Base-by-base conservation (phyloP, 1,284 basidiomycete species). In the Heterobasidion annosum region DNA sequence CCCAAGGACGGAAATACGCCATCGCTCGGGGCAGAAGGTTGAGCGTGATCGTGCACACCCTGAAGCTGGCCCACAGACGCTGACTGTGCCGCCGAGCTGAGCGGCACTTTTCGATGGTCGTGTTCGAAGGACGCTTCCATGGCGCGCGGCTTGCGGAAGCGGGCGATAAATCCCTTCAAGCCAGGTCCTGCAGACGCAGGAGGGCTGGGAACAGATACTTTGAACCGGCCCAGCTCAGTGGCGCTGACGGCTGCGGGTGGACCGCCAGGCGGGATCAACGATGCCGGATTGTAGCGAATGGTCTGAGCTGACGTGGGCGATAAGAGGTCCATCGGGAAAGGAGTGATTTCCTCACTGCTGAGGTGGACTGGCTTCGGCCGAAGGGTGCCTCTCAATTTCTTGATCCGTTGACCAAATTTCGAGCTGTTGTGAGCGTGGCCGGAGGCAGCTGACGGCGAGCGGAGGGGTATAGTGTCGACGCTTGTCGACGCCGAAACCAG, bases 121-220 rank as follows among this genome's bases (percentile, higher is more conserved):
- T 25, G 44, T 2, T 59, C 62, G 13, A 68, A 63, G 8, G 64
- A 63, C 7, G 64, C 61, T 18, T 71, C 68, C n/a, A 70, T 63
- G 18, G 71, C 64, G 53, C 83, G 77, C 57, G 76, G 79, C 64
- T 82, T 90, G 51, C 86, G 79, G 65, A 91, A 86, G 42, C 85
- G 79, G 33, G 87, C 80, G 79, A 91, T 89, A 67, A 91, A 85
- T 9, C 86, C 82, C 65, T 82, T 87, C 25, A 90, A 63, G 45
- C 86, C 83, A 37, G 87, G 88, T 12, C 81, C 76, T 25, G 85
- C 79, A 18, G 85, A 83, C 4, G 84, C 79, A 58, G 85, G 83
- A 18, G 85, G 83, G 56, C 77, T 80, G 6, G 77, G 68, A 19
- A 77, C 63, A 19, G 78, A 66, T 2, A 76, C 71, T 61, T 81